phyloP scores from a whole-genome alignment of 345 rosid species.

The Rhodamnia argentea region DNA sequence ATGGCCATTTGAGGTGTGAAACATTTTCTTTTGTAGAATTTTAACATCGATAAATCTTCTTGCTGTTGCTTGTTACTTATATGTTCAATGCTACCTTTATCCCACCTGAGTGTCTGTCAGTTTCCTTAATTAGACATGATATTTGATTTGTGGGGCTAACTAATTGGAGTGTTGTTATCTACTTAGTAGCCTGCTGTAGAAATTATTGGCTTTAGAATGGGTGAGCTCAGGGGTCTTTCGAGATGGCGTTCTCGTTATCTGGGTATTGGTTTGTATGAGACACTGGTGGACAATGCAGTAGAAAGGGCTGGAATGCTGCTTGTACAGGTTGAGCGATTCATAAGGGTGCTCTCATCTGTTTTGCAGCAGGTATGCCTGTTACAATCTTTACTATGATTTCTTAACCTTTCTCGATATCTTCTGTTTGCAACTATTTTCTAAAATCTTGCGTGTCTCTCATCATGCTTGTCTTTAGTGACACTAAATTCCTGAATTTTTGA shows the following conservation, averaged over 20 bases:
- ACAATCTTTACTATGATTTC: background rate
- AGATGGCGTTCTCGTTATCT: slow-evolving; percentile 82
- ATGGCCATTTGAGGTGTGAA: background rate
- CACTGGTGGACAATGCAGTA: slow-evolving; percentile 48
- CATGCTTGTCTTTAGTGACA: background rate
- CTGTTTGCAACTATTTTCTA: background rate
- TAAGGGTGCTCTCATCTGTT: slow-evolving; percentile 72
- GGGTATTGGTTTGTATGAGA: slow-evolving; percentile 75
- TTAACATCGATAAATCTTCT: background rate
- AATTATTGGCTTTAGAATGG: slow-evolving; percentile 86
- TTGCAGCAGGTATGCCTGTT: slow-evolving; percentile 58
- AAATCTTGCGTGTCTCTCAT: background rate
- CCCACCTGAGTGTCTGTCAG: background rate
- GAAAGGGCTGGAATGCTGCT: slow-evolving; percentile 72
- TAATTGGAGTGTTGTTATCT: slow-evolving; percentile 11
- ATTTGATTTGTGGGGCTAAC: background rate
- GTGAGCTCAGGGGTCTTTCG: slow-evolving; percentile 87
- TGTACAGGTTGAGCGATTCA: slow-evolving; percentile 78
- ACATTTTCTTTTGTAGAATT: background rate
- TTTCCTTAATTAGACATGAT: background rate
- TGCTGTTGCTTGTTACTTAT: background rate
- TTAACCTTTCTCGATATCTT: background rate
- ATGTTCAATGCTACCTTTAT: background rate
- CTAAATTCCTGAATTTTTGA: background rate
- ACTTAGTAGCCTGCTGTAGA: slow-evolving; percentile 95